These are phyloP conservation scores for Ceratocystis colombiana DNA, from an alignment of 2,329 filamentous ascomycete genomes.

Conservation along the genomic window DNA sequence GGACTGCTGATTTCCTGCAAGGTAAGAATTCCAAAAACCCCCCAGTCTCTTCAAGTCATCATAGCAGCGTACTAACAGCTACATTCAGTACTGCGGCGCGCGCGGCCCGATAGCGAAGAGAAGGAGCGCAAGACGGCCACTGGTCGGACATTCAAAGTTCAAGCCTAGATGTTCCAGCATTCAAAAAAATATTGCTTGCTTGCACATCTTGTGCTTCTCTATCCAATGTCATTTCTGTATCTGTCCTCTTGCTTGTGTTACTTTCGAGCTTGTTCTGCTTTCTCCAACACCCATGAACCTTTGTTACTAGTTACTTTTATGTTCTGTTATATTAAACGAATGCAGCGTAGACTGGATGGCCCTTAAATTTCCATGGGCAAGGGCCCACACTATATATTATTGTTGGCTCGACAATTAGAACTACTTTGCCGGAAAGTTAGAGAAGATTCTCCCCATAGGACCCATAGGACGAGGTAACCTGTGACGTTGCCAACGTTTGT, in stretches of 20 bases:
- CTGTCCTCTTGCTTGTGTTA: constrained; percentile 13
- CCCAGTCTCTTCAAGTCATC: background rate
- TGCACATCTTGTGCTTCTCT: constrained; percentile 5
- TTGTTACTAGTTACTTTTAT: constrained; percentile 9
- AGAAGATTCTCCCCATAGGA: background rate
- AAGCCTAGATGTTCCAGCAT: constrained; percentile 31
- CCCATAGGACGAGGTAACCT: background rate
- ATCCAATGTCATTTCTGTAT: constrained; percentile 16
- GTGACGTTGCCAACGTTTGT: background rate
- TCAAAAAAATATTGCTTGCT: constrained; percentile 27
- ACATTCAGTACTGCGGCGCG: constrained; percentile 74
- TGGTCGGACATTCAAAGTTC: constrained; percentile 73
- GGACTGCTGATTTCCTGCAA: constrained; percentile 97
- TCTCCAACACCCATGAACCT: constrained; percentile 8
- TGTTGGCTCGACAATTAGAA: background rate
- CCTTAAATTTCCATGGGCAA: no score
- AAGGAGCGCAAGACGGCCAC: constrained; percentile 97
- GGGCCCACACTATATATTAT: no score
- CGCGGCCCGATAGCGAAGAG: constrained; percentile 89
- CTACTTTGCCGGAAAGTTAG: background rate
- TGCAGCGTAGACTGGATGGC: background rate
- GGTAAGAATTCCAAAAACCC: constrained; percentile 43
- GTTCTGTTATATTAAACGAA: background rate
- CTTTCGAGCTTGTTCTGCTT: constrained; percentile 7
- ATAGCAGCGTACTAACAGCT: constrained; percentile 29